Conservation (phyloP, 352 stramenopile species). For the Phytopythium sindhum region DNA sequence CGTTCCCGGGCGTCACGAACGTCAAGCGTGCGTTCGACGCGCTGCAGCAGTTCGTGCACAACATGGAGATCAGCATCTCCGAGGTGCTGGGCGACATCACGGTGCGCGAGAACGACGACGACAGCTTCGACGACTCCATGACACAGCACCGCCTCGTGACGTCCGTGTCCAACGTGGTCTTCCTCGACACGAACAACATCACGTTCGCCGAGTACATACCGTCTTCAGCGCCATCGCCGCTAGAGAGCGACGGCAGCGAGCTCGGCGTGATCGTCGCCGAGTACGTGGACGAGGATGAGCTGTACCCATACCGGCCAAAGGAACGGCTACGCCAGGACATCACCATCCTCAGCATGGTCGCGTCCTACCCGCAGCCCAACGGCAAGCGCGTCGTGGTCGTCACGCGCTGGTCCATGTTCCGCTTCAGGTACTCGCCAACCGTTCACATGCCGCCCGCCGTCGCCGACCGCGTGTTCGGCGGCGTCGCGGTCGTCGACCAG, state of each 20-base stretch:
- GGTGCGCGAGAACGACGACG: conserved; percentile 53
- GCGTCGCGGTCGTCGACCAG: background rate
- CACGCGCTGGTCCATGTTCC: conserved; percentile 8
- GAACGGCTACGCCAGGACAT: conserved; percentile 35
- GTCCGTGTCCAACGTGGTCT: conserved; percentile 20
- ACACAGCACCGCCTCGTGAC: conserved; percentile 38
- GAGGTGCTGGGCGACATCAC: conserved; percentile 38
- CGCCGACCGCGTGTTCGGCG: background rate
- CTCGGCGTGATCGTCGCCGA: conserved; percentile 31
- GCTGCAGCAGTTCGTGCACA: conserved; percentile 37
- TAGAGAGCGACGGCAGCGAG: conserved; percentile 14
- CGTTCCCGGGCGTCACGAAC: conserved; percentile 26
- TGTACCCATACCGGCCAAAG: conserved; percentile 32
- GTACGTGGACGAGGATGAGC: conserved; percentile 35
- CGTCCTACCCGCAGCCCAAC: conserved; percentile 9
- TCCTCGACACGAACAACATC: conserved; percentile 39
- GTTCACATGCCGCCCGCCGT: background rate
- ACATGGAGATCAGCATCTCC: conserved; percentile 47
- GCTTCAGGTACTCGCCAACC: background rate
- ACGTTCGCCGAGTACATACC: conserved; percentile 33
- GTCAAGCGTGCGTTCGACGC: conserved; percentile 36
- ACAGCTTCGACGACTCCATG: conserved; percentile 19
- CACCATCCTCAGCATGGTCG: conserved; percentile 21
- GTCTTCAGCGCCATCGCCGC: background rate
- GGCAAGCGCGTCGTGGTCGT: conserved; percentile 1